Evolutionary conservation across 805 yeast genomes (phyloP), one percentile per base, ranked within the genome.

Genomic region (Candida caryicola): DNA sequence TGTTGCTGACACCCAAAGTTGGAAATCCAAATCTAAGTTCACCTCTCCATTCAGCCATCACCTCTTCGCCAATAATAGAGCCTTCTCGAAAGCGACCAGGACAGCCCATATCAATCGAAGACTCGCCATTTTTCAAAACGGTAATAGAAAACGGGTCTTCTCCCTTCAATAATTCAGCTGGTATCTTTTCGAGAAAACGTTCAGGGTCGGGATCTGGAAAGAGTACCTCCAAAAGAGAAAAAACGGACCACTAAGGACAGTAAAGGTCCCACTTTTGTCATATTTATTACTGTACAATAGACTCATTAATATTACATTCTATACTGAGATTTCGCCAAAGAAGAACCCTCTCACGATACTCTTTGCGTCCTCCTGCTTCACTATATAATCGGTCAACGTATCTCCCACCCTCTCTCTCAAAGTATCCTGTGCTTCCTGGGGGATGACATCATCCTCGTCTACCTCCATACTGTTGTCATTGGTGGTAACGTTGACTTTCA

Each of bases 321-420:
- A 43, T 15, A 43, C 41, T 10, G 39, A 23, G 13, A 59, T 32
- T 50, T 82, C 90, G 6, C 91, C 95, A 55, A 85, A 82, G 56
- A 84, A 85, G 8, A 86, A 73, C 4, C 89, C 89, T 43, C 76
- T 68, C 19, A 72, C 71, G 10, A 85, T 66, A 30, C 65, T 72
- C 43, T 62, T 66, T 2, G 79, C 77, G 53, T 75, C 69, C 3
- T 62, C 58, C 41, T 75, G 72, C 27, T 69, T 64, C 13, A 71
- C 47, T 2, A 87, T 66, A 18, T 61, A 64, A 5, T 70, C 62
- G 1, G 85, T 70, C 37, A 88, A 62, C 0, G 71, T 61, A 12
- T 64, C 69, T 32, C 95, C 96, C 13, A 86, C 68, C 52, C 85
- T 75, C 3, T 71, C 74, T 5, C 51, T 63, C 33, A 86, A 59